These are phyloP conservation scores for Dryas octopetala DNA, from an alignment of 306 rosid genomes.

Conservation along the genomic window DNA sequence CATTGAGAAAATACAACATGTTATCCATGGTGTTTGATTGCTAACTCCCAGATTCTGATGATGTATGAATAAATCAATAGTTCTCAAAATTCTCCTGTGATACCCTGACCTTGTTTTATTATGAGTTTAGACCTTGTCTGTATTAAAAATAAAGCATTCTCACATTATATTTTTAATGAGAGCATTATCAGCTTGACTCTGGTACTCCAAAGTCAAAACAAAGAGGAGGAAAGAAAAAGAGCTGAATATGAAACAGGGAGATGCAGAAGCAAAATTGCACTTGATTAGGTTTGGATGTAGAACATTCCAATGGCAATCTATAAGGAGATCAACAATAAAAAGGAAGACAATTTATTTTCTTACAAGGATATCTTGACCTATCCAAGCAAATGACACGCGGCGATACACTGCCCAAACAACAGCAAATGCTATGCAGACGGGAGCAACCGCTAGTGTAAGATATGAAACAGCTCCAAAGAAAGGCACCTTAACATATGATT, in stretches of 20 bases:
- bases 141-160: not conserved
- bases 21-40: not conserved
- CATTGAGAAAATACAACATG: not conserved
- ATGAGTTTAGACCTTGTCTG: not conserved
- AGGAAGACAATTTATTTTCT: conserved; percentile 34
- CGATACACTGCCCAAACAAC: conserved; percentile 85
- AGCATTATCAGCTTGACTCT: not conserved
- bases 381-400: conserved; percentile 69
- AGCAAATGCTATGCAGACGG: conserved; percentile 86
- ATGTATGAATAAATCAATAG: not conserved
- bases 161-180: not conserved
- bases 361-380: conserved; percentile 97
- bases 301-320: not conserved
- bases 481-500: conserved; percentile 73
- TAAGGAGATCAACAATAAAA: conserved; percentile 18
- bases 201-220: not conserved
- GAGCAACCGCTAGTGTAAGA: conserved; percentile 85
- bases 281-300: not conserved
- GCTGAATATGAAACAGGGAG: not conserved
- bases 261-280: not conserved
- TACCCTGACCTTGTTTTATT: not conserved
- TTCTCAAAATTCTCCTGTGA: not conserved
- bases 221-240: not conserved
- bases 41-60: not conserved
- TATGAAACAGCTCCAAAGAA: conserved; percentile 84